Evolutionary conservation across 495 filamentous ascomycete species (phyloP).

Genomic region (Xylaria grammica): DNA sequence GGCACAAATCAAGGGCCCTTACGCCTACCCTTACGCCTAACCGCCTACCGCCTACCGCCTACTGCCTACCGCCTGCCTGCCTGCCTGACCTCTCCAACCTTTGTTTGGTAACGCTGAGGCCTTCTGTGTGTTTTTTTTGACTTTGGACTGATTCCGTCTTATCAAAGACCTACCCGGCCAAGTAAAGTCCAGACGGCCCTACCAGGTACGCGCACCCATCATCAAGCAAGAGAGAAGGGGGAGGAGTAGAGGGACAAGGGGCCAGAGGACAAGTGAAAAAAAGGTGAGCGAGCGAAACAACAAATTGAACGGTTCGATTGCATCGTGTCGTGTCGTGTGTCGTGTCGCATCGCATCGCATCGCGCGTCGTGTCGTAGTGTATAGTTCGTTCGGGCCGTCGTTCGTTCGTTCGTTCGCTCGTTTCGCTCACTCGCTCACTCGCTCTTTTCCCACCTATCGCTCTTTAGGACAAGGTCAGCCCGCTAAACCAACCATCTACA

Average conservation of each 20-base stretch:
- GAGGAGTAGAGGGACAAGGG: too few species aligned
- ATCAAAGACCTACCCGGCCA: not conserved
- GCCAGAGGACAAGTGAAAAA: too few species aligned
- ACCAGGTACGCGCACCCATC: not conserved
- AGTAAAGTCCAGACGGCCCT: not conserved
- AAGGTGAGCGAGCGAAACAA: constrained; percentile 18
- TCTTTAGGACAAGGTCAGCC: constrained; percentile 23
- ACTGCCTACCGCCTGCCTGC: too few species aligned
- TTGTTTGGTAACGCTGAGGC: too few species aligned
- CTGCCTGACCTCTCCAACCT: too few species aligned
- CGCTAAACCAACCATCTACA: constrained; percentile 8
- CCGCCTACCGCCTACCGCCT: too few species aligned
- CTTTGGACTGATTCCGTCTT: not conserved
- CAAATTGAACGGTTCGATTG: constrained; percentile 33
- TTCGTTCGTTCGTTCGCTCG: constrained; percentile 13
- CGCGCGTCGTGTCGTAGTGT: constrained; percentile 26
- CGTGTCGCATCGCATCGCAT: constrained; percentile 19
- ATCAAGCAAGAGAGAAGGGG: not conserved
- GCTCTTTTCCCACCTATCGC: constrained; percentile 15
- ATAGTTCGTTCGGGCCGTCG: constrained; percentile 21
- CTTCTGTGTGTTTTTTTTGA: too few species aligned
- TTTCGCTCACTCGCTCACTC: too few species aligned
- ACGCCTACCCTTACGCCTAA: not conserved
- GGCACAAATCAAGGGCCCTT: too few species aligned
- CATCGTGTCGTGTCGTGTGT: constrained; percentile 21